Conservation (phyloP, 2,329 filamentous ascomycete species). For the Leptographium wingfieldii region DNA sequence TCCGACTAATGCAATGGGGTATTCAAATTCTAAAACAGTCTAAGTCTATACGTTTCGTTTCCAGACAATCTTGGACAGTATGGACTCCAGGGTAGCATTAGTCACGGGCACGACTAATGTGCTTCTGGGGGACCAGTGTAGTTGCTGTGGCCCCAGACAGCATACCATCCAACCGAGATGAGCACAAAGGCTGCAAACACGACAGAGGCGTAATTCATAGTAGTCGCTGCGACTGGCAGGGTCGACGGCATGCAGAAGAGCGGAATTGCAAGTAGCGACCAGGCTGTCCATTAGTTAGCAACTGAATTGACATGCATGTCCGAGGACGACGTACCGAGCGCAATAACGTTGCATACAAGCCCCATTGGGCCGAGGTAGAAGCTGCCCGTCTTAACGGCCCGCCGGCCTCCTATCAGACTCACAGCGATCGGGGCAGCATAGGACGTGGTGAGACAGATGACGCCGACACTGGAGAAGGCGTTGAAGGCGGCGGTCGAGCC, state of each 20-base stretch:
- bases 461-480: slow-evolving; percentile 57
- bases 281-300: slow-evolving; percentile 18
- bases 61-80: too few species aligned
- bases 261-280: slow-evolving; percentile 57
- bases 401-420: slow-evolving; percentile 2
- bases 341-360: slow-evolving; percentile 1
- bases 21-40: too few species aligned
- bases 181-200: slow-evolving; percentile 54
- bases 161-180: slow-evolving; percentile 54
- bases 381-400: not conserved
- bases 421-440: slow-evolving; percentile 46
- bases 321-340: not conserved
- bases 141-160: slow-evolving; percentile 16
- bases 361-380: slow-evolving; percentile 2
- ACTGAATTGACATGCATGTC: slow-evolving; percentile 3
- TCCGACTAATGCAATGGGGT: too few species aligned
- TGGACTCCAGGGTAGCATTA: too few species aligned
- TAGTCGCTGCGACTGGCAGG: slow-evolving; percentile 42
- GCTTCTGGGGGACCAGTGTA: not conserved
- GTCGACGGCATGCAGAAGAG: slow-evolving; percentile 61
- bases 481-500: slow-evolving; percentile 59
- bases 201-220: slow-evolving; percentile 62
- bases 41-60: too few species aligned
- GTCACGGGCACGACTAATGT: not conserved
- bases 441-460: slow-evolving; percentile 55